Evolutionary conservation across 2,329 filamentous ascomycete species (phyloP), one percentile per base, ranked within the genome.

Genomic region (Diaporthe ampelina): DNA sequence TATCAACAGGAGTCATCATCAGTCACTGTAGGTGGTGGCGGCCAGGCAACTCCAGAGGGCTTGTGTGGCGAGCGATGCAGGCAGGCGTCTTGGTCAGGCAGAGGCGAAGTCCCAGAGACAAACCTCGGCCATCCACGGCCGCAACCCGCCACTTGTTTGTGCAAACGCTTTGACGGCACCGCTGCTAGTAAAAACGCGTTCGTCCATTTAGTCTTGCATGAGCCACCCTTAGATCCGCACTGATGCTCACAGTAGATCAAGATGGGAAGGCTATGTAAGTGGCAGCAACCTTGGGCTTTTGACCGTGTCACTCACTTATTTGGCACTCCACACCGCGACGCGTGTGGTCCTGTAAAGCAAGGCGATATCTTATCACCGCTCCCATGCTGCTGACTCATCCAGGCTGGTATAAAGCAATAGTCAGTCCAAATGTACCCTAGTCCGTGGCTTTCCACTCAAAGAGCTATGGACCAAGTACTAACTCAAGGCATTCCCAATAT

Each of bases 151-250:
- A 63, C 69, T 11, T 40, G n/a, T 50, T 72, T 43, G 29, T 59
- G 32, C 57, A 45, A 54, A 45, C 59, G 70, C 45, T 63, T 72
- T 63, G 70, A 72, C 57, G 24, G 54, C 54, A n/a, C 68, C 19
- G 45, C 32, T 45, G 24, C 45, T 54, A 63, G 37, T 29, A 24
- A 72, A 61, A 40, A 45, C 35, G 54, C 26, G 52, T 70, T 58
- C 40, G 37, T 35, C 32, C 9, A 45, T 40, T 24, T 70, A 35
- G 50, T 70, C 37, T 68, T 35, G 24, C n/a, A 40, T 48, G 40
- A 37, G 11, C 26, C 10, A n/a, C 29, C 26, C 32, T 54, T 40
- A 40, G 48, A 40, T 29, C 48, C n/a, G 15, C 48, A 68, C 48
- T 10, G 45, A 9, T 43, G 29, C 13, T 26, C 61, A 50, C 17